Evolutionary conservation across 1,284 basidiomycete genomes (phyloP).

Genomic region (Sporisorium sorghi): DNA sequence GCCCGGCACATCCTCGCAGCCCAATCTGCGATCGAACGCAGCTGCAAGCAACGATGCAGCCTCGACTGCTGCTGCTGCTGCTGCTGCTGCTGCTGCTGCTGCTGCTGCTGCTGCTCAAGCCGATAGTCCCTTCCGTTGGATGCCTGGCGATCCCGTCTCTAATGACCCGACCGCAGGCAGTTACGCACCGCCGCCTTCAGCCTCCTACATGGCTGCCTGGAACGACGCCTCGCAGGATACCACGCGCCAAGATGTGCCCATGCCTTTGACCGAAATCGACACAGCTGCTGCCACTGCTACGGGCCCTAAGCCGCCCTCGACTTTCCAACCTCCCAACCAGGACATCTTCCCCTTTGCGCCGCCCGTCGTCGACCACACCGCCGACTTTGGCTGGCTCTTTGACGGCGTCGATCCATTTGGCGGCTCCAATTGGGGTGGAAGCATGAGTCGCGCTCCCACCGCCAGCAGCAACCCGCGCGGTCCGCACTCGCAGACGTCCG

Average conservation of each 20-base stretch:
- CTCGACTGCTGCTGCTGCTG: not conserved
- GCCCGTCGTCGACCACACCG: slow-evolving; percentile 45
- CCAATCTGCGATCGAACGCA: slow-evolving; percentile 7
- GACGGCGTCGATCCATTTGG: slow-evolving; percentile 53
- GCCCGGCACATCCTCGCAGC: slow-evolving; percentile 9
- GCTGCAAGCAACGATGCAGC: slow-evolving; percentile 6
- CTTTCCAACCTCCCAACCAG: slow-evolving; percentile 34
- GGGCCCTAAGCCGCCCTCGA: slow-evolving; percentile 10
- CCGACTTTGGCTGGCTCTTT: slow-evolving; percentile 59
- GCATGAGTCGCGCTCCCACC: slow-evolving; percentile 23
- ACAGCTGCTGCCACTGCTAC: slow-evolving; percentile 8
- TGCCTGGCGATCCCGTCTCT: slow-evolving; percentile 19
- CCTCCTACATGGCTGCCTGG: slow-evolving; percentile 43
- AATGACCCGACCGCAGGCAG: slow-evolving; percentile 24
- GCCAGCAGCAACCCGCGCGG: slow-evolving; percentile 32
- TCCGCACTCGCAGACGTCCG: slow-evolving; percentile 41
- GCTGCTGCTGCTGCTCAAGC: slow-evolving; percentile 1
- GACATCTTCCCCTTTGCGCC: slow-evolving; percentile 56
- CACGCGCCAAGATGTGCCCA: slow-evolving; percentile 12
- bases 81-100: too few species aligned
- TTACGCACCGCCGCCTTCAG: slow-evolving; percentile 43
- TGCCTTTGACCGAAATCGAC: slow-evolving; percentile 34
- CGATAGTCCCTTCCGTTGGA: slow-evolving; percentile 29
- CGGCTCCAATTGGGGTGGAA: slow-evolving; percentile 35
- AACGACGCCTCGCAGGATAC: slow-evolving; percentile 18